Evolutionary conservation across 257 asterid genomes (phyloP).

Genomic region (Haberlea rhodopensis): DNA sequence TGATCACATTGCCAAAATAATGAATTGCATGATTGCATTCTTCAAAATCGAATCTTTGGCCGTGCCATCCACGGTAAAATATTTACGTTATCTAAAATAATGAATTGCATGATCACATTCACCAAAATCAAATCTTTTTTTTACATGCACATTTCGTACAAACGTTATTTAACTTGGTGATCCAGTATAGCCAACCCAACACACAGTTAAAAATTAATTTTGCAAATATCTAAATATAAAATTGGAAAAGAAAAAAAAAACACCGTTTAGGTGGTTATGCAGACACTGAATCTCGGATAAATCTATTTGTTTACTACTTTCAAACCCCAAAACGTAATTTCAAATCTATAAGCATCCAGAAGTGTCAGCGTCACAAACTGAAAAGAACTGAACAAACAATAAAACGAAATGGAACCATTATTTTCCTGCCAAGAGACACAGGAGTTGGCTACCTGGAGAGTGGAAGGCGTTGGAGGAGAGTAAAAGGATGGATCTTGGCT

Average conservation of each 20-base stretch:
- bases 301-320: not conserved
- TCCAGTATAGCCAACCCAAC: not conserved
- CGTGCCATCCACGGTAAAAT: not conserved
- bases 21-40: not conserved
- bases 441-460: constrained; percentile 38
- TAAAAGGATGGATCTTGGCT: constrained; percentile 45
- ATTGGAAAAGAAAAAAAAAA: not conserved
- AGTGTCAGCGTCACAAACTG: not conserved
- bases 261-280: not conserved
- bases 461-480: constrained; percentile 41
- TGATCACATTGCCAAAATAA: too few relatives aligned
- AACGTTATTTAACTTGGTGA: not conserved
- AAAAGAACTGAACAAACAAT: not conserved
- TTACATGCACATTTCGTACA: not conserved
- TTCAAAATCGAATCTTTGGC: not conserved
- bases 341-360: not conserved
- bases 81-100: too few relatives aligned
- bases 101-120: not conserved
- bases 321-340: not conserved
- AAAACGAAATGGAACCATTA: not conserved
- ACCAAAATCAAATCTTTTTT: too few relatives aligned
- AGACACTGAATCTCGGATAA: not conserved
- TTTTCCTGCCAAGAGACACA: not conserved
- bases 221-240: not conserved
- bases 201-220: too few relatives aligned